These are phyloP conservation scores for Apiospora saccharicola DNA, from an alignment of 2,329 filamentous ascomycete species.

Conservation along the genomic window DNA sequence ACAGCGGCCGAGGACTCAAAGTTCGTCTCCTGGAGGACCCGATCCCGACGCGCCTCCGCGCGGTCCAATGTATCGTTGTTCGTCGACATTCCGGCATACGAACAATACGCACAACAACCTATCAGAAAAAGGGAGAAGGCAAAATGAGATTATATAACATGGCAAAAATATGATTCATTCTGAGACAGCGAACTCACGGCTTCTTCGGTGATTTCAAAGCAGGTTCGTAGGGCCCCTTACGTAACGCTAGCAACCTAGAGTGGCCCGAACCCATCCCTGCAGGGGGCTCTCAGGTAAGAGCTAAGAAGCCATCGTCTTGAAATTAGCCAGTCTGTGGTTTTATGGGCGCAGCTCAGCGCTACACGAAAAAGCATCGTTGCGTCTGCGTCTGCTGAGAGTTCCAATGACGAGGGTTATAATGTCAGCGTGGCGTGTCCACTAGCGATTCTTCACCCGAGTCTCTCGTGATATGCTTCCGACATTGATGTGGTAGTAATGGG, in stretches of 20 bases:
- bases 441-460: not conserved
- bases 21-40: not conserved
- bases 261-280: constrained; percentile 12
- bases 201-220: constrained; percentile 19
- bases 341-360: not conserved
- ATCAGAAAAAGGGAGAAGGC: not conserved
- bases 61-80: not conserved
- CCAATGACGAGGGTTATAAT: not conserved
- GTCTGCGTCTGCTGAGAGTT: not conserved
- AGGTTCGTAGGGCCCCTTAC: not conserved
- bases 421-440: not conserved
- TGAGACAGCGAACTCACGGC: not conserved
- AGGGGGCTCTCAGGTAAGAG: not conserved
- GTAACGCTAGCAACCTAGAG: constrained; percentile 3
- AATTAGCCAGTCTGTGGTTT: not conserved
- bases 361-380: not conserved
- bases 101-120: not conserved
- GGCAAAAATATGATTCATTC: not conserved
- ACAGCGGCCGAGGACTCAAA: not conserved
- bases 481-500: not conserved
- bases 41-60: constrained; percentile 1
- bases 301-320: constrained; percentile 14
- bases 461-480: not conserved
- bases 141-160: not conserved
- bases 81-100: not conserved